phyloP scores from a whole-genome alignment of 1,139 yeast species.

The Yamadazyma kanchanaburiensis region DNA sequence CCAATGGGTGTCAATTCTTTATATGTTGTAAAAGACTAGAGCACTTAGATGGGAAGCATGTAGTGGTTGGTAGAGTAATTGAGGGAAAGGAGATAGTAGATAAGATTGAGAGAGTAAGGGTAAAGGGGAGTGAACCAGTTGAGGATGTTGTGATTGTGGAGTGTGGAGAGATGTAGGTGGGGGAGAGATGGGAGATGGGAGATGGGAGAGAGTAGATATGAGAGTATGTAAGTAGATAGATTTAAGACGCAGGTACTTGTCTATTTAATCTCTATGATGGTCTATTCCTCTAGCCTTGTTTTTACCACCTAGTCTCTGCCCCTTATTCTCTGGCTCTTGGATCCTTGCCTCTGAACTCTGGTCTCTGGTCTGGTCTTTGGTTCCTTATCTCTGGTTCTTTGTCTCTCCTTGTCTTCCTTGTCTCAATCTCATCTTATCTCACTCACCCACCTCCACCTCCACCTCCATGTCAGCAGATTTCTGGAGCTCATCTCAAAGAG shows the following conservation, averaged over 20 bases:
- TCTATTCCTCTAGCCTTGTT: too few species aligned
- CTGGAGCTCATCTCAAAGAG: conserved; percentile 46
- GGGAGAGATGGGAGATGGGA: conserved; percentile 1
- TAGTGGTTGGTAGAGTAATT: conserved; percentile 53
- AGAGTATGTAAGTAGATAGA: too few species aligned
- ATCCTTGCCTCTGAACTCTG: too few species aligned
- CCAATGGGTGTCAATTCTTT: conserved; percentile 36
- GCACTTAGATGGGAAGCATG: conserved; percentile 47
- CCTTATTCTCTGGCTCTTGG: too few species aligned
- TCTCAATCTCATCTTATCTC: background rate
- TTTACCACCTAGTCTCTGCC: too few species aligned
- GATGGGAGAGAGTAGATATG: background rate
- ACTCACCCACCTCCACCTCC: background rate
- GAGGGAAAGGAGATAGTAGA: conserved; percentile 21
- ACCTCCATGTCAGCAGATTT: conserved; percentile 43
- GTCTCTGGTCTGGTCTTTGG: too few species aligned
- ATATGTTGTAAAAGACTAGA: conserved; percentile 23
- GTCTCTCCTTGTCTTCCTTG: too few species aligned
- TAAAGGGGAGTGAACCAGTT: conserved; percentile 26
- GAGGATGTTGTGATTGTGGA: conserved; percentile 13
- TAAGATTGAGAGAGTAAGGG: conserved; percentile 14
- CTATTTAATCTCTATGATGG: too few species aligned
- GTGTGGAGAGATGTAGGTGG: conserved; percentile 37
- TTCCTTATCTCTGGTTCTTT: too few species aligned
- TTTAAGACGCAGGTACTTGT: too few species aligned